A percentile compares a stretch with the other conserved stretches of the same genome.
These are phyloP conservation scores for Gossypium schwendimanii DNA, from an alignment of 441 rosid genomes.

Conservation along the genomic window DNA sequence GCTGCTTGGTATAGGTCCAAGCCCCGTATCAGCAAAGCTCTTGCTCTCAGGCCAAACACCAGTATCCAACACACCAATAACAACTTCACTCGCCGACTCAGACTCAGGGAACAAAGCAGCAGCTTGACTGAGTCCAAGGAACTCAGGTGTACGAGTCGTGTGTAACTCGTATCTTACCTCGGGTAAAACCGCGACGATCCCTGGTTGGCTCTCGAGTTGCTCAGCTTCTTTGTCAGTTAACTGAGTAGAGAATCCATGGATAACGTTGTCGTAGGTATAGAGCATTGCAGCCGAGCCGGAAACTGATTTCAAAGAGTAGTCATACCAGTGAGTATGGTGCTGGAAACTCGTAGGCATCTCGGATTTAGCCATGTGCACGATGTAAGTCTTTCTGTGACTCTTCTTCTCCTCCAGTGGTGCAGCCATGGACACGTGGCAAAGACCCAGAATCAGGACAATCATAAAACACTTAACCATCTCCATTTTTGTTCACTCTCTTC, in stretches of 20 bases:
- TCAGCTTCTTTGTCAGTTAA: conserved; percentile 9
- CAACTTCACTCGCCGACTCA: conserved; percentile 11
- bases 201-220: conserved; percentile 9
- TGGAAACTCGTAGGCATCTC: conserved; percentile 55
- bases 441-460: conserved; percentile 26
- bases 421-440: conserved; percentile 28
- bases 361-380: conserved; percentile 66
- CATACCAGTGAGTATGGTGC: conserved; percentile 74
- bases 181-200: conserved; percentile 14
- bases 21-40: conserved; percentile 11
- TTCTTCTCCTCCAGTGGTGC: conserved; percentile 1
- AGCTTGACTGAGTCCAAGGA: conserved; percentile 12
- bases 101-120: conserved; percentile 14
- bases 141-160: conserved; percentile 16
- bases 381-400: conserved; percentile 42
- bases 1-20: conserved; percentile 8
- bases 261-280: conserved; percentile 49
- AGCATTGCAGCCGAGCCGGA: conserved; percentile 50
- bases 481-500: conserved; percentile 6
- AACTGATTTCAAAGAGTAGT: conserved; percentile 62
- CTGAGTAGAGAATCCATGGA: conserved; percentile 19
- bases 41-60: conserved; percentile 18
- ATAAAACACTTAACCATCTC: neutral
- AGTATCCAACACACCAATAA: conserved; percentile 25
- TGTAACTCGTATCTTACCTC: conserved; percentile 16